A percentile compares a stretch with the other conserved stretches of the same genome.
Evolutionary conservation across 768 basidiomycete genomes (phyloP).

Genomic region (Coprinellus micaceus): DNA sequence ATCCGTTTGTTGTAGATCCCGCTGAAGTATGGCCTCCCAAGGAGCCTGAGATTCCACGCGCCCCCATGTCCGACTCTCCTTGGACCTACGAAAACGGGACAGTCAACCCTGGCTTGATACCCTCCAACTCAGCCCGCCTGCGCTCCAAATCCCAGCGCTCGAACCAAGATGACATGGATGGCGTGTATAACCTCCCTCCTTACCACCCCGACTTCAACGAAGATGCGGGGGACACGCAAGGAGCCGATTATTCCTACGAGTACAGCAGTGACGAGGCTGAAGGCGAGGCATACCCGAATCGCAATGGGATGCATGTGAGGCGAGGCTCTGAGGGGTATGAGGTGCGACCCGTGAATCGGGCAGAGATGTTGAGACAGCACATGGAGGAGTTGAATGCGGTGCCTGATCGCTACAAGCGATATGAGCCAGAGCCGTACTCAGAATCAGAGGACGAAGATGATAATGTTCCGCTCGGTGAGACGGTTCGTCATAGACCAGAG

Average conservation of each 20-base stretch:
- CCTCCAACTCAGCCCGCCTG: constrained; percentile 47
- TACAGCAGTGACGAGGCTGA: constrained; percentile 24
- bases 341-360: constrained; percentile 56
- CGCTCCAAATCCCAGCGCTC: constrained; percentile 18
- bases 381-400: constrained; percentile 51
- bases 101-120: constrained; percentile 72
- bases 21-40: constrained; percentile 64
- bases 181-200: constrained; percentile 46
- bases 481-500: constrained; percentile 7
- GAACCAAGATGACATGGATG: constrained; percentile 9
- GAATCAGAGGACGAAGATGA: constrained; percentile 43
- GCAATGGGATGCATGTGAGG: constrained; percentile 38
- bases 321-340: constrained; percentile 85
- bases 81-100: constrained; percentile 83
- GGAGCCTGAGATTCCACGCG: constrained; percentile 49
- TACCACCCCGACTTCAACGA: constrained; percentile 71
- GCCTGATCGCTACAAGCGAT: constrained; percentile 61
- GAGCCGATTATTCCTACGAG: constrained; percentile 21
- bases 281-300: background rate
- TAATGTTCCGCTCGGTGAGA: constrained; percentile 20
- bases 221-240: constrained; percentile 22
- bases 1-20: too few relatives aligned
- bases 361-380: constrained; percentile 60
- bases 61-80: constrained; percentile 59
- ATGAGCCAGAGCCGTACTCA: constrained; percentile 55